Conservation (phyloP, 371 early-diverging fungal species). For the Zancudomyces culisetae region DNA sequence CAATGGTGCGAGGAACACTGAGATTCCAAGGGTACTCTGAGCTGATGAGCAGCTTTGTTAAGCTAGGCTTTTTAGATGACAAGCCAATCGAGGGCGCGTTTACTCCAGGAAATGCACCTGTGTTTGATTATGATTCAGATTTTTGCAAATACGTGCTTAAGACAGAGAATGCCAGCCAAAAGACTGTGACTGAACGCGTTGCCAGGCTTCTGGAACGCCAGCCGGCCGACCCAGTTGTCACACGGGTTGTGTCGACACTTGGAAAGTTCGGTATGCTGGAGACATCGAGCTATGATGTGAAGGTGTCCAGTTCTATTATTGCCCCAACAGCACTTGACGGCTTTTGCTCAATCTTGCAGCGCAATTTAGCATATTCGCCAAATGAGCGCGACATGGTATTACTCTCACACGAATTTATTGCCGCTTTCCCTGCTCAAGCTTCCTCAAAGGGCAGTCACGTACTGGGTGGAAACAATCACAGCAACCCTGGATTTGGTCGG, state of each 20-base stretch:
- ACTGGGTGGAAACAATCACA: too few relatives aligned
- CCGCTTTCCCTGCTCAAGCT: constrained; percentile 52
- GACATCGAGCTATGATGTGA: not conserved
- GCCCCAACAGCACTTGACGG: constrained; percentile 63
- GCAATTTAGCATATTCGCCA: constrained; percentile 61
- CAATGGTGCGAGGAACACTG: constrained; percentile 83
- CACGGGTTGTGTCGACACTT: constrained; percentile 8
- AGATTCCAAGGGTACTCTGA: constrained; percentile 48
- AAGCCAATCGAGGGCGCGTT: not conserved
- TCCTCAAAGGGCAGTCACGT: too few relatives aligned
- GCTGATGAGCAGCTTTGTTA: constrained; percentile 11
- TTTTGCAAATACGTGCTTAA: not conserved
- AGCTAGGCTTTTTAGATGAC: constrained; percentile 13
- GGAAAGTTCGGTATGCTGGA: constrained; percentile 17
- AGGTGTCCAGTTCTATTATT: not conserved
- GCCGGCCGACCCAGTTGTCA: constrained; percentile 1
- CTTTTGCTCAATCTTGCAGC: constrained; percentile 74
- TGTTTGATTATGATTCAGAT: not conserved
- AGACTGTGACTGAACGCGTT: constrained; percentile 3
- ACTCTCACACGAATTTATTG: constrained; percentile 85
- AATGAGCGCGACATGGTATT: constrained; percentile 91
- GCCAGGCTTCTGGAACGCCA: constrained; percentile 1
- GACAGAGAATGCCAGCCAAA: not conserved
- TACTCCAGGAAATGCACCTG: not conserved
- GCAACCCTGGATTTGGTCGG: too few relatives aligned